Evolutionary conservation across 345 rosid species (phyloP).

Genomic region (Heritiera fomes): DNA sequence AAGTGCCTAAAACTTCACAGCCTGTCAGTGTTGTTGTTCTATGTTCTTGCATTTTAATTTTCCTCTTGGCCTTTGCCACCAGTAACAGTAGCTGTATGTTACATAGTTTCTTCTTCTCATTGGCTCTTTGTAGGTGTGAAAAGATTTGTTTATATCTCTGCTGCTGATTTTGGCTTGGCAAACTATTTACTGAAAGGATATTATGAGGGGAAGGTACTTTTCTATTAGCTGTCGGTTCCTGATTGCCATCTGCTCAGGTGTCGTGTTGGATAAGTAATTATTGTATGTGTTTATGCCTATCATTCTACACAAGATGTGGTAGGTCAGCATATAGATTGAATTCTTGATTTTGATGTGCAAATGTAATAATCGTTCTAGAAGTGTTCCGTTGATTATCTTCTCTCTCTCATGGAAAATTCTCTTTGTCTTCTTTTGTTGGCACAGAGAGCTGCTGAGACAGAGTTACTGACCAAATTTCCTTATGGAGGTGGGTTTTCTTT

Average conservation of each 20-base stretch:
- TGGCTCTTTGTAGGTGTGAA: conserved; percentile 59
- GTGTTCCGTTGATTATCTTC: neutral
- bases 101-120: neutral
- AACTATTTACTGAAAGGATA: conserved; percentile 81
- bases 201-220: conserved; percentile 87
- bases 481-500: conserved; percentile 66
- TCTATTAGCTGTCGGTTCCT: neutral
- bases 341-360: no score
- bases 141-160: conserved; percentile 81
- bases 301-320: neutral
- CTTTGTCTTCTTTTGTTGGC: conserved; percentile 28
- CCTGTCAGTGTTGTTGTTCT: neutral
- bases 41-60: neutral
- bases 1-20: neutral
- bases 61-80: neutral
- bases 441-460: conserved; percentile 94
- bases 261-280: neutral
- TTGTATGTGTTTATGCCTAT: neutral
- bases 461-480: conserved; percentile 82
- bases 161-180: conserved; percentile 65
- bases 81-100: neutral
- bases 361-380: no score
- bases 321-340: neutral
- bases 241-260: neutral
- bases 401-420: neutral